Evolutionary conservation across 2,329 filamentous ascomycete genomes (phyloP), one percentile per base, ranked within the genome.

Genomic region (Aspergillus sclerotialis): DNA sequence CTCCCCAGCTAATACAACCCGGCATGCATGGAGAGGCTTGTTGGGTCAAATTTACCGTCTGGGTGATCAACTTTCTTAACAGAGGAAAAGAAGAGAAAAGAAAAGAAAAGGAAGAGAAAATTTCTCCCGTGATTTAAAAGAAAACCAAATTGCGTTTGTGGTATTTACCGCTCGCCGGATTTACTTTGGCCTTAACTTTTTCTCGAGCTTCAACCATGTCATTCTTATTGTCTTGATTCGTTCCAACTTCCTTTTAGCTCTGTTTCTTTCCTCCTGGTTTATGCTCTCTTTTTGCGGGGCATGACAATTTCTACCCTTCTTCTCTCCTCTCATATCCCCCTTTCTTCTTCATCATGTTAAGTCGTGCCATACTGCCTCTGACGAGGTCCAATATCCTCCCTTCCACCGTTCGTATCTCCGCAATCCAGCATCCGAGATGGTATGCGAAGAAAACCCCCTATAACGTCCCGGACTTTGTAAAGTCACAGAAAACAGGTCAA

Each of bases 1-100:
- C 66, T 70, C 53, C 67, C 68, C 66, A 67, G 62, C 59, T 66
- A 67, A 62, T 69, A 65, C 77, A 81, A 77, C 76, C 67, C 70
- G 58, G 60, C 67, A 69, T 66, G 67, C 70, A 73, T 66, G 52
- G 42, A 45, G 40, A 43, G 42, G 68, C 60, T 57, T 68, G 68
- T 56, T 59, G 64, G 66, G 74, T 74, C 75, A 78, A 78, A 77
- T 76, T n/a, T 69, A 60, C 58, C 60, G 58, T 60, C 63, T 65
- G 63, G 66, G 70, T 70, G 56, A 50, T 67, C 64, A 76, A 76
- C 71, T 76, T 78, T 75, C 64, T 58, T 48, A 54, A 58, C 45
- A 52, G 55, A 54, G 52, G 59, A 60, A 58, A 60, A 59, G 58
- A 55, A 60, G 55, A 50, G 55, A 49, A 50, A 48, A 49, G 44